A percentile compares a stretch with the other conserved stretches of the same genome.
Evolutionary conservation across 2,329 filamentous ascomycete species (phyloP).

Genomic region (Beauveria scarabaeidicola): DNA sequence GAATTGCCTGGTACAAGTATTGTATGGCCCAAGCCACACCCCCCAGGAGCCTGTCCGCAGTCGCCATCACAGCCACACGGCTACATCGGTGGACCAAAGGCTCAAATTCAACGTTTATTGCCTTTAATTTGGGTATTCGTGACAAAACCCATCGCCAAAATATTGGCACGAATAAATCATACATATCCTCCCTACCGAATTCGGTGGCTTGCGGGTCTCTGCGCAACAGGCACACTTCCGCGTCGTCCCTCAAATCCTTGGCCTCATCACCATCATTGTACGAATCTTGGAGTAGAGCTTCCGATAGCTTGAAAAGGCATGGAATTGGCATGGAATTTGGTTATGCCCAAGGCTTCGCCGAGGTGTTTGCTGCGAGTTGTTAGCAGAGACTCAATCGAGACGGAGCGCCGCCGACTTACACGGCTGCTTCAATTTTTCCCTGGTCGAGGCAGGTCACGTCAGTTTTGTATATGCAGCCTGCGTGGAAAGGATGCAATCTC

Average conservation of each 20-base stretch:
- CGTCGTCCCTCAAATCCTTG: background rate
- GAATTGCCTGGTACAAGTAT: too few species aligned
- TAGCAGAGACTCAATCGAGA: background rate
- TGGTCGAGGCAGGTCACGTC: background rate
- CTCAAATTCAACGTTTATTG: too few species aligned
- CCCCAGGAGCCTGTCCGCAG: too few species aligned
- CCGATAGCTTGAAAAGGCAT: background rate
- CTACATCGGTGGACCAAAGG: too few species aligned
- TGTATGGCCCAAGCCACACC: too few species aligned
- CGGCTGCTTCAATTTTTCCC: background rate
- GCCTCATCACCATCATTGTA: background rate
- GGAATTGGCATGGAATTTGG: background rate
- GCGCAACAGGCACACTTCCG: background rate
- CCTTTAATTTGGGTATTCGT: too few species aligned
- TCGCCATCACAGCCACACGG: too few species aligned
- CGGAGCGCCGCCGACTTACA: background rate
- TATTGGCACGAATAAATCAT: background rate
- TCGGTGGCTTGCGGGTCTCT: background rate
- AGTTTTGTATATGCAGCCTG: background rate
- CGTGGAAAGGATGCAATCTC: background rate
- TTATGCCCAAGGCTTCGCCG: background rate
- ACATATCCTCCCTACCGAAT: background rate
- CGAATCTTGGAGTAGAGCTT: background rate
- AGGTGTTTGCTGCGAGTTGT: background rate
- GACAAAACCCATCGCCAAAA: background rate